phyloP scores from a whole-genome alignment of 2,329 filamentous ascomycete genomes.

The Drechslerella dactyloides region DNA sequence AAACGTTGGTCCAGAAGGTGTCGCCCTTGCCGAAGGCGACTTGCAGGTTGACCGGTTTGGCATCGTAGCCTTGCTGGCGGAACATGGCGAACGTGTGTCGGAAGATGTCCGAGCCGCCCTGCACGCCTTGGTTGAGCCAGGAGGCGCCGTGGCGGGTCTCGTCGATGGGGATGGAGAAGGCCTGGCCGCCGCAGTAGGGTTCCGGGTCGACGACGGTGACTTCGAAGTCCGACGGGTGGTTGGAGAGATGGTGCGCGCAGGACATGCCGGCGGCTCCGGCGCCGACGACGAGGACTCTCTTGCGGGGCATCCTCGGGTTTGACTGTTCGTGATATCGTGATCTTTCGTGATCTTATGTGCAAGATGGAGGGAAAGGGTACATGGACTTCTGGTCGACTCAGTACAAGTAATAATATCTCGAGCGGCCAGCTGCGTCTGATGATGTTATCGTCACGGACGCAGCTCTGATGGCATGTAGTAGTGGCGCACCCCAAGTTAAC shows the following conservation, averaged over 20 bases:
- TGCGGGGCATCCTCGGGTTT: slow-evolving; percentile 57
- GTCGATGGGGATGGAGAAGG: slow-evolving; percentile 68
- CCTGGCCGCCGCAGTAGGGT: slow-evolving; percentile 68
- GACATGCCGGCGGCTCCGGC: slow-evolving; percentile 69
- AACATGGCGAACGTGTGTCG: slow-evolving; percentile 73
- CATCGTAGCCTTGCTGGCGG: slow-evolving; percentile 64
- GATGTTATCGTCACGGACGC: no score
- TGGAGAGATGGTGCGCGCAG: slow-evolving; percentile 66
- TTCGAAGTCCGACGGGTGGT: slow-evolving; percentile 67
- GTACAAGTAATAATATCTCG: background rate
- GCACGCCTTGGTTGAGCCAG: slow-evolving; percentile 70
- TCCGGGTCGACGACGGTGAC: slow-evolving; percentile 66
- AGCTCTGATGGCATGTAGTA: no score
- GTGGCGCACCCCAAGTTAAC: no score
- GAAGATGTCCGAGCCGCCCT: slow-evolving; percentile 71
- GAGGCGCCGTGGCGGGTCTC: slow-evolving; percentile 66
- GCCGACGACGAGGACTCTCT: slow-evolving; percentile 67
- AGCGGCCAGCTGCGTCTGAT: no score
- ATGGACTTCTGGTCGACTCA: no score
- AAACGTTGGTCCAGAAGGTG: slow-evolving; percentile 71
- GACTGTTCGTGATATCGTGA: background rate
- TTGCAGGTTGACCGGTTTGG: slow-evolving; percentile 67
- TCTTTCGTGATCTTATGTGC: background rate
- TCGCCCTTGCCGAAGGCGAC: slow-evolving; percentile 70
- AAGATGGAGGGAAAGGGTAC: no score